phyloP scores from a whole-genome alignment of 2,329 filamentous ascomycete genomes.

The Talaromyces sp. region DNA sequence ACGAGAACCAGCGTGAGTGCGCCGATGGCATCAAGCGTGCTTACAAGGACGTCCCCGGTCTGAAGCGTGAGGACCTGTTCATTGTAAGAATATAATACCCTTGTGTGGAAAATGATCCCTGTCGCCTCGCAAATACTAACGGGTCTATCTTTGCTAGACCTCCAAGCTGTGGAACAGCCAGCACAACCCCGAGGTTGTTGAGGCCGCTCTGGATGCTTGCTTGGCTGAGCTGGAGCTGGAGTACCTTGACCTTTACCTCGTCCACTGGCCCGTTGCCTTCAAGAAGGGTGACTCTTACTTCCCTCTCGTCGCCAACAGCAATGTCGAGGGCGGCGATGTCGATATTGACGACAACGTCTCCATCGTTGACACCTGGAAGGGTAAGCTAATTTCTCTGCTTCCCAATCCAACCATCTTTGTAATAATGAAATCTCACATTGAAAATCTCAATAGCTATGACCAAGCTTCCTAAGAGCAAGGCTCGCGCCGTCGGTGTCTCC shows the following conservation, averaged over 20 bases:
- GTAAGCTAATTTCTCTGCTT: constrained; percentile 22
- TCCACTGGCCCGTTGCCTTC: constrained; percentile 53
- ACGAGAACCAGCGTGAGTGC: constrained; percentile 37
- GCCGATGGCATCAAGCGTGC: constrained; percentile 16
- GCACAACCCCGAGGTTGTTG: constrained; percentile 55
- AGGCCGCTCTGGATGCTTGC: constrained; percentile 53
- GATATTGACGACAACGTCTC: constrained; percentile 50
- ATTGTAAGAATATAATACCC: constrained; percentile 42
- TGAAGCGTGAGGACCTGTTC: constrained; percentile 46
- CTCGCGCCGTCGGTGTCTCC: constrained; percentile 46
- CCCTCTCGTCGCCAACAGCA: constrained; percentile 46
- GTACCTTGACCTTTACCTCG: constrained; percentile 54
- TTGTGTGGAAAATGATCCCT: too few relatives aligned
- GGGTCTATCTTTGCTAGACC: constrained; percentile 45
- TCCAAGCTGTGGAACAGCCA: constrained; percentile 63
- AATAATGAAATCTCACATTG: background rate
- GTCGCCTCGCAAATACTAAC: too few relatives aligned
- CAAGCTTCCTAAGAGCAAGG: constrained; percentile 46
- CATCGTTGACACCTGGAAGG: constrained; percentile 48
- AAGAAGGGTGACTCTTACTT: constrained; percentile 47
- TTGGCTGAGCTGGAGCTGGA: constrained; percentile 56
- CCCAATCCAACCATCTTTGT: background rate
- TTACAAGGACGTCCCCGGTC: constrained; percentile 41
- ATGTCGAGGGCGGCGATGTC: constrained; percentile 41
- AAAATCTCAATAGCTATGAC: constrained; percentile 41